Evolutionary conservation across 345 rosid genomes (phyloP).

Genomic region (Lepidium didymum): DNA sequence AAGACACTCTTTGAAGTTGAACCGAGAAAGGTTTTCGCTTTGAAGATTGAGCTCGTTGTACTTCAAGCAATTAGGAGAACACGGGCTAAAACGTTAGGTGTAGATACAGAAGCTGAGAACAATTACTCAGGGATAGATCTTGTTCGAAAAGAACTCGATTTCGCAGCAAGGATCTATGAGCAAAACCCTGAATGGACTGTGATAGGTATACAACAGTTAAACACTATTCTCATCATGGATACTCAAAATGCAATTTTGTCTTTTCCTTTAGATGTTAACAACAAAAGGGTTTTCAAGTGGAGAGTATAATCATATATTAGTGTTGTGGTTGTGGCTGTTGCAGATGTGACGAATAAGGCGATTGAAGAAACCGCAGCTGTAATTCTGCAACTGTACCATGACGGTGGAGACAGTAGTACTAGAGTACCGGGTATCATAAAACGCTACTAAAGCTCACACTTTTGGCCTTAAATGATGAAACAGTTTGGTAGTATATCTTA

Average conservation of each 20-base stretch:
- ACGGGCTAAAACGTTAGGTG: slow-evolving; percentile 69
- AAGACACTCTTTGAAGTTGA: slow-evolving; percentile 58
- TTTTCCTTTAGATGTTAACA: neutral
- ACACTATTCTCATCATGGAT: neutral
- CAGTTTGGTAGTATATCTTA: neutral
- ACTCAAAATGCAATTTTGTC: neutral
- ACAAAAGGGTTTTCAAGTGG: neutral
- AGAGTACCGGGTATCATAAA: slow-evolving; percentile 68
- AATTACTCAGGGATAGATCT: slow-evolving; percentile 82
- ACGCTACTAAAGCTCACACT: slow-evolving; percentile 36
- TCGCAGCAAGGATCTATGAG: slow-evolving; percentile 50
- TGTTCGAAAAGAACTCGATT: slow-evolving; percentile 62
- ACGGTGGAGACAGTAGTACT: slow-evolving; percentile 46
- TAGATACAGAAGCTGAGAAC: slow-evolving; percentile 41
- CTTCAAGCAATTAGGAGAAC: slow-evolving; percentile 66
- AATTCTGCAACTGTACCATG: slow-evolving; percentile 63
- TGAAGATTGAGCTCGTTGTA: slow-evolving; percentile 64
- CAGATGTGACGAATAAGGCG: slow-evolving; percentile 92
- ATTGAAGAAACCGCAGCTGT: slow-evolving; percentile 90
- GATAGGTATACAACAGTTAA: slow-evolving; percentile 43
- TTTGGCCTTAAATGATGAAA: neutral
- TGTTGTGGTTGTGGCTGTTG: neutral
- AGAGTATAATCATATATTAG: neutral
- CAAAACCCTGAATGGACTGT: slow-evolving; percentile 80
- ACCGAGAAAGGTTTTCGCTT: slow-evolving; percentile 65